These are phyloP conservation scores for Citrus australasica DNA, from an alignment of 345 rosid genomes.

Conservation along the genomic window DNA sequence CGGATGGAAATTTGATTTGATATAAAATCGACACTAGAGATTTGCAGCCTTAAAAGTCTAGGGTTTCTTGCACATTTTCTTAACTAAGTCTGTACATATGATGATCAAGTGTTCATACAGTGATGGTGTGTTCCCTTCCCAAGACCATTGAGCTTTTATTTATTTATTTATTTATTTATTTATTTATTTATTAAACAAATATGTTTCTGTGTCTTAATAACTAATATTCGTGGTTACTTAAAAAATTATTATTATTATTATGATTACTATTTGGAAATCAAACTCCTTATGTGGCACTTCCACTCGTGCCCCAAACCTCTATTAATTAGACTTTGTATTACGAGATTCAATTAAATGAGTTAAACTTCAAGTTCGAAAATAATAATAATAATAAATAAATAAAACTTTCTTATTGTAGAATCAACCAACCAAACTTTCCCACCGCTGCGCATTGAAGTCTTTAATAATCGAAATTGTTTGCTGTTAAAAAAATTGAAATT, in stretches of 20 bases:
- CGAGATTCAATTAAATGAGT: not conserved
- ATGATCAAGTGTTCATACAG: constrained; percentile 19
- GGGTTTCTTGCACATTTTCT: constrained; percentile 5
- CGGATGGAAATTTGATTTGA: not conserved
- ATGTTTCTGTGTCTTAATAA: not conserved
- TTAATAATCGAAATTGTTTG: too few relatives aligned
- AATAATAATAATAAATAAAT: too few relatives aligned
- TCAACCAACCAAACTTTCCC: too few relatives aligned
- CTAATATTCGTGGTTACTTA: not conserved
- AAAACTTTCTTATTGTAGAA: too few relatives aligned
- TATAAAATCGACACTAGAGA: not conserved
- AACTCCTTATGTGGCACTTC: too few relatives aligned
- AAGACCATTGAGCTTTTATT: constrained; percentile 1
- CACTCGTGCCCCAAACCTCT: not conserved
- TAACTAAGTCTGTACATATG: constrained; percentile 22
- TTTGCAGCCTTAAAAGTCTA: not conserved
- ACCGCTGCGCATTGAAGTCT: too few relatives aligned
- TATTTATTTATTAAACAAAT: not conserved
- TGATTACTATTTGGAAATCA: too few relatives aligned
- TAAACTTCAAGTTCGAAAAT: too few relatives aligned
- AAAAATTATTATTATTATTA: too few relatives aligned
- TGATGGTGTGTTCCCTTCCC: constrained; percentile 18
- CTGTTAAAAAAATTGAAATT: too few relatives aligned
- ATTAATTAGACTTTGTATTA: not conserved
- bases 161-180: not conserved